Conservation (phyloP, 768 basidiomycete species). For the Lentinula sp. region DNA sequence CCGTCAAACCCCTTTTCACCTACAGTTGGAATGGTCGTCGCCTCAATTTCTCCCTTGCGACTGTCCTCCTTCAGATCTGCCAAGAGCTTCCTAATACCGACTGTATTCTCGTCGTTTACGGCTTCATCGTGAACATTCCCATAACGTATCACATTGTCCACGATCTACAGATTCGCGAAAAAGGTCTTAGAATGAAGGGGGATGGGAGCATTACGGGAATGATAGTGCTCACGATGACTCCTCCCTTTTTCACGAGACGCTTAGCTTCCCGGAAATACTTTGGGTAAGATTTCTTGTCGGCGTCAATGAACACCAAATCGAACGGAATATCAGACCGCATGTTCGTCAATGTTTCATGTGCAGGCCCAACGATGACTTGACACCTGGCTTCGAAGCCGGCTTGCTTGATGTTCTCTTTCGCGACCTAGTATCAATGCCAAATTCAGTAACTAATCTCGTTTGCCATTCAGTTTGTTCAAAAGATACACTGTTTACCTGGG, state of each 20-base stretch:
- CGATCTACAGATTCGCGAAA: slow-evolving; percentile 30
- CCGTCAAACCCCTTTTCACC: slow-evolving; percentile 51
- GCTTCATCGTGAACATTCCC: slow-evolving; percentile 38
- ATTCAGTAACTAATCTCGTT: too few species aligned
- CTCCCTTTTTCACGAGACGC: slow-evolving; percentile 50
- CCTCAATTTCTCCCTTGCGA: slow-evolving; percentile 31
- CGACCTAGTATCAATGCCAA: slow-evolving; percentile 32
- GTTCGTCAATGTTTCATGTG: slow-evolving; percentile 40
- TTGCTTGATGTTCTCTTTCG: slow-evolving; percentile 46
- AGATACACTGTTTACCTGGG: slow-evolving; percentile 24
- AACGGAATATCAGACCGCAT: slow-evolving; percentile 45
- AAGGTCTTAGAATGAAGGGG: too few species aligned
- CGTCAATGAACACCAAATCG: slow-evolving; percentile 70
- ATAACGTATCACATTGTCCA: slow-evolving; percentile 55
- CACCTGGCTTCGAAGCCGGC: slow-evolving; percentile 47
- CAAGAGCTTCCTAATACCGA: slow-evolving; percentile 44
- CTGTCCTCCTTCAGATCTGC: slow-evolving; percentile 38
- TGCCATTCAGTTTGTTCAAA: not conserved
- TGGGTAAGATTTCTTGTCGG: slow-evolving; percentile 52
- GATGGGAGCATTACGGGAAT: not conserved
- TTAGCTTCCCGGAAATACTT: slow-evolving; percentile 57
- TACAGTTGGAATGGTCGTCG: slow-evolving; percentile 42
- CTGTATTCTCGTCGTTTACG: slow-evolving; percentile 23
- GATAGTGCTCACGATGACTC: slow-evolving; percentile 45
- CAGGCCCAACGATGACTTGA: slow-evolving; percentile 45